Conservation (phyloP, 2,329 filamentous ascomycete genomes). For the Colletotrichum kahawae region DNA sequence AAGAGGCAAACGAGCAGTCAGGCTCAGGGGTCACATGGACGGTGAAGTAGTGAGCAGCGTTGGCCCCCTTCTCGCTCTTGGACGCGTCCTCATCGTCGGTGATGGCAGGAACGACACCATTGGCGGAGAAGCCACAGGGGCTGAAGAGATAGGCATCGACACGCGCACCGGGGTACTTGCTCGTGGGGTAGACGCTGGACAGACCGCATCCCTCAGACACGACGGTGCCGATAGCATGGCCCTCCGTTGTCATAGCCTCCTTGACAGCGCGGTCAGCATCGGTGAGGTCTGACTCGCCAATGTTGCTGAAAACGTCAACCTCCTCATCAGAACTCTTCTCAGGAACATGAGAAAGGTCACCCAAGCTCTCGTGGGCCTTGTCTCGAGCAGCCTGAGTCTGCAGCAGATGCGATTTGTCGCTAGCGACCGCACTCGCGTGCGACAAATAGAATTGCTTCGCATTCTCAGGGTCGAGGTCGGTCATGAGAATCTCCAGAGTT, state of each 20-base stretch:
- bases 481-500: slow-evolving; percentile 78
- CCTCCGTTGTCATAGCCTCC: slow-evolving; percentile 86
- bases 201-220: slow-evolving; percentile 91
- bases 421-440: slow-evolving; percentile 86
- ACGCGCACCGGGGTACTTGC: slow-evolving; percentile 87
- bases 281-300: slow-evolving; percentile 52
- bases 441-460: slow-evolving; percentile 74
- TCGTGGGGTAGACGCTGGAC: slow-evolving; percentile 84
- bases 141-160: slow-evolving; percentile 97
- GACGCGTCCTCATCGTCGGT: slow-evolving; percentile 51
- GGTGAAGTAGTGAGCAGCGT: slow-evolving; percentile 88
- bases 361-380: slow-evolving; percentile 62
- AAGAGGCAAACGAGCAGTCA: slow-evolving; percentile 95
- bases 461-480: slow-evolving; percentile 70
- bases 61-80: slow-evolving; percentile 39
- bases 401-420: slow-evolving; percentile 71
- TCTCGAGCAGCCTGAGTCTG: slow-evolving; percentile 69
- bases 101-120: slow-evolving; percentile 88
- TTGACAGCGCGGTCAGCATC: slow-evolving; percentile 66
- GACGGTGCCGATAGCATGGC: slow-evolving; percentile 89
- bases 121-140: slow-evolving; percentile 96
- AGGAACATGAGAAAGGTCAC: slow-evolving; percentile 54
- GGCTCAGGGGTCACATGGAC: slow-evolving; percentile 98
- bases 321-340: slow-evolving; percentile 54
- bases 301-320: slow-evolving; percentile 82